Evolutionary conservation across 2,329 filamentous ascomycete genomes (phyloP).

Genomic region (Trichoderma breve): DNA sequence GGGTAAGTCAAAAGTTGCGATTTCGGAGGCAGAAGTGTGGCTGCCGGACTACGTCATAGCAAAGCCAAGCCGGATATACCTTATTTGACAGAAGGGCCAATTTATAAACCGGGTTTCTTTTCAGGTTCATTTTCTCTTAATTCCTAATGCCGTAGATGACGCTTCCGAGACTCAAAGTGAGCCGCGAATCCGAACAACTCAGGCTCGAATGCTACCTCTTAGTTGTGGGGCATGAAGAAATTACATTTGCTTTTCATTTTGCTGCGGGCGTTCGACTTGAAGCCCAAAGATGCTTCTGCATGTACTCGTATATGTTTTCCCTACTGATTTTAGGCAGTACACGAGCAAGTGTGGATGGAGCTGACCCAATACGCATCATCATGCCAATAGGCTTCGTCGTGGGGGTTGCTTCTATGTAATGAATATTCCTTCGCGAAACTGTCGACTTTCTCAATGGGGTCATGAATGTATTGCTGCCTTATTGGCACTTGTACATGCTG

Average conservation of each 20-base stretch:
- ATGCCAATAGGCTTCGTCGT: conserved; percentile 9
- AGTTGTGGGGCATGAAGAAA: not conserved
- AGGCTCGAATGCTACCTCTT: not conserved
- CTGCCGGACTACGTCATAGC: not conserved
- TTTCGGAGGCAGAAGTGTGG: not conserved
- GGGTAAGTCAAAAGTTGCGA: not conserved
- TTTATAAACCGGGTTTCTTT: not conserved
- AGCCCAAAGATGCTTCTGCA: not conserved
- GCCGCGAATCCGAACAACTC: not conserved
- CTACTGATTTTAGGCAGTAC: not conserved
- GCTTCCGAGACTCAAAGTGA: not conserved
- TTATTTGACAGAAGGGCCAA: not conserved
- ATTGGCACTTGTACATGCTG: not conserved
- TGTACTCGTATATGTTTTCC: not conserved
- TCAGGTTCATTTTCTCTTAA: not conserved
- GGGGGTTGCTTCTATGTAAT: conserved; percentile 15
- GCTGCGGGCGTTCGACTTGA: not conserved
- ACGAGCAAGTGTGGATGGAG: not conserved
- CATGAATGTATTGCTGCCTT: conserved; percentile 5
- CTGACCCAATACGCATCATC: not conserved
- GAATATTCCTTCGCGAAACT: not conserved
- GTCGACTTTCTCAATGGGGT: not conserved
- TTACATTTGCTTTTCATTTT: not conserved
- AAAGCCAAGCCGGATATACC: not conserved
- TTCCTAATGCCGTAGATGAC: not conserved